Percentiles rank a stretch among this genome's conserved stretches.
Conservation (phyloP, 768 basidiomycete species). For the Tremella fuciformis region DNA sequence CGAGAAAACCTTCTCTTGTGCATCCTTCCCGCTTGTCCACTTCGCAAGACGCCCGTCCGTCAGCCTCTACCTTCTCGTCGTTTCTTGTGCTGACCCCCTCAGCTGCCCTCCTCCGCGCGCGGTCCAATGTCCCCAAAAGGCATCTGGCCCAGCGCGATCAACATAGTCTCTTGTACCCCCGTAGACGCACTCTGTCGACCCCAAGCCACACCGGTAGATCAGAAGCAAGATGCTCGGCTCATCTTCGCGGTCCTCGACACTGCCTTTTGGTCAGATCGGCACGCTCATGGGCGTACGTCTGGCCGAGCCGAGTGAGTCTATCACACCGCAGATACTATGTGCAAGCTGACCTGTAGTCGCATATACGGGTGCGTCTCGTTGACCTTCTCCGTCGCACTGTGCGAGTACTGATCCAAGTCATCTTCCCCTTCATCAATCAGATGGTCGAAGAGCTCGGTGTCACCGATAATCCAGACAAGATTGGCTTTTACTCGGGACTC, state of each 20-base stretch:
- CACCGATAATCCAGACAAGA: slow-evolving; percentile 44
- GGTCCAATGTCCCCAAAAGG: too few relatives aligned
- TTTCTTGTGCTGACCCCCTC: too few relatives aligned
- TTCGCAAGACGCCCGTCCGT: too few relatives aligned
- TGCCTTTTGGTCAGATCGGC: slow-evolving; percentile 35
- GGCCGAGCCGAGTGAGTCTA: slow-evolving; percentile 49
- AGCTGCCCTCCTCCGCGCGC: too few relatives aligned
- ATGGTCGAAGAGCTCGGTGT: slow-evolving; percentile 46
- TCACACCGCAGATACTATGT: neutral
- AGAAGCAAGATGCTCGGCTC: neutral
- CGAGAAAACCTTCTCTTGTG: too few relatives aligned
- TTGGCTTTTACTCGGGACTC: slow-evolving; percentile 52
- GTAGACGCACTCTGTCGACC: too few relatives aligned
- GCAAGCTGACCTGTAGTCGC: slow-evolving; percentile 27
- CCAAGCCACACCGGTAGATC: too few relatives aligned
- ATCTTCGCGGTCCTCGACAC: slow-evolving; percentile 2
- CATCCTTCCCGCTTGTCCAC: too few relatives aligned
- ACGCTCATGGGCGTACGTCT: slow-evolving; percentile 46
- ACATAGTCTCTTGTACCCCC: too few relatives aligned
- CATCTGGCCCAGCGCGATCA: too few relatives aligned
- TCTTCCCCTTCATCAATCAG: slow-evolving; percentile 54
- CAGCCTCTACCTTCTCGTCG: too few relatives aligned
- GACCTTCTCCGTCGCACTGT: neutral
- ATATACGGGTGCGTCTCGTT: slow-evolving; percentile 39
- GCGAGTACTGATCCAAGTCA: slow-evolving; percentile 20